phyloP scores from a whole-genome alignment of 768 basidiomycete genomes.

The Termitomyces sp. region DNA sequence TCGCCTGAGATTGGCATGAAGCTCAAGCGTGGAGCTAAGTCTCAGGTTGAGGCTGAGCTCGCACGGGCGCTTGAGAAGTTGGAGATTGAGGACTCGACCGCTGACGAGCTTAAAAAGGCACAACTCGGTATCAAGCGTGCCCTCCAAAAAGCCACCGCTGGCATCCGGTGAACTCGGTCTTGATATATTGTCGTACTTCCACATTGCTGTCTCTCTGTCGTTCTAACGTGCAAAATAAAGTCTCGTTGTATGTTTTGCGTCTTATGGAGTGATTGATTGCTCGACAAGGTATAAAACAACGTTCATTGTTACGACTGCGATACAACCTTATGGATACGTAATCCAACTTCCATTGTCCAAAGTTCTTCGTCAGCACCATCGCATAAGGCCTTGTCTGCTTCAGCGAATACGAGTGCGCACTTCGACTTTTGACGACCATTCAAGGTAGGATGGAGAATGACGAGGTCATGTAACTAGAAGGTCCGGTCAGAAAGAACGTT shows the following conservation, averaged over 20 bases:
- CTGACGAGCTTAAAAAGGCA: constrained; percentile 94
- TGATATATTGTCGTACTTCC: constrained; percentile 14
- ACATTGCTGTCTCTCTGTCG: constrained; percentile 17
- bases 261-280: not conserved
- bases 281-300: not conserved
- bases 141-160: constrained; percentile 94
- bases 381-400: constrained; percentile 92
- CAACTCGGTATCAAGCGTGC: constrained; percentile 95
- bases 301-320: constrained; percentile 13
- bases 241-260: constrained; percentile 4
- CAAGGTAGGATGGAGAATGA: constrained; percentile 79
- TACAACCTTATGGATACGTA: constrained; percentile 69
- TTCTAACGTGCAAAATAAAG: constrained; percentile 12
- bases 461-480: constrained; percentile 80
- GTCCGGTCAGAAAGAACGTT: constrained; percentile 2
- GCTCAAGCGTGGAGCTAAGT: constrained; percentile 95
- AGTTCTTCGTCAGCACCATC: constrained; percentile 98
- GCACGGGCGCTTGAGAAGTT: constrained; percentile 97
- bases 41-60: constrained; percentile 94
- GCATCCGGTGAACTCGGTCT: constrained; percentile 58
- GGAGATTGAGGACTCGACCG: constrained; percentile 92
- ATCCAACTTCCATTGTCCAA: constrained; percentile 86
- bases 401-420: constrained; percentile 82
- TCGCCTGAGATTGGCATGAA: constrained; percentile 97
- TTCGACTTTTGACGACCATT: constrained; percentile 74